A percentile compares a stretch with the other conserved stretches of the same genome.
These are phyloP conservation scores for Fraxinus angustifolia DNA, from an alignment of 305 asterid genomes.

Conservation along the genomic window DNA sequence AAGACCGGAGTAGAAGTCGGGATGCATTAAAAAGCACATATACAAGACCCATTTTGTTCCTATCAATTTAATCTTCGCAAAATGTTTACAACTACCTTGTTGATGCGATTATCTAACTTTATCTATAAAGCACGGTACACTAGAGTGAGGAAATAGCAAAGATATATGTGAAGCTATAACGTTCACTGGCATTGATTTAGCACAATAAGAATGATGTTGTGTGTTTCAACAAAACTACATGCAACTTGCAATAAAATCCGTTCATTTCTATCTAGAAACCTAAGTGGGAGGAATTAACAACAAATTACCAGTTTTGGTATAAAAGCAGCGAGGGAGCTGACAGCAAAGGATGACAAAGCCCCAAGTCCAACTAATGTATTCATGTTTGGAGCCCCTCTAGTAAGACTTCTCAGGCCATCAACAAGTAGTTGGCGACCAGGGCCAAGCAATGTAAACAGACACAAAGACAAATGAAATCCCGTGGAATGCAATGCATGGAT, in stretches of 20 bases:
- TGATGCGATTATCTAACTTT: not conserved
- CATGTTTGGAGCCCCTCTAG: constrained; percentile 93
- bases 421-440: constrained; percentile 87
- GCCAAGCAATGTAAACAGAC: constrained; percentile 79
- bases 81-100: not conserved
- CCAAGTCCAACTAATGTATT: constrained; percentile 99
- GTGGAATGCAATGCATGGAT: constrained; percentile 91
- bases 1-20: not conserved
- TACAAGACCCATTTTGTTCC: constrained; percentile 2
- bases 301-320: constrained; percentile 81
- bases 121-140: not conserved
- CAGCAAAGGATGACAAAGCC: constrained; percentile 94
- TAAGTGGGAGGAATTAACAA: constrained; percentile 15
- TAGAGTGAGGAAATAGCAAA: not conserved
- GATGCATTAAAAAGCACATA: not conserved
- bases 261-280: constrained; percentile 2
- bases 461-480: constrained; percentile 82
- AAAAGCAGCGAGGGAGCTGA: constrained; percentile 87
- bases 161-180: not conserved
- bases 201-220: not conserved
- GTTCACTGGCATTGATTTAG: not conserved
- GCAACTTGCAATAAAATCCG: constrained; percentile 7
- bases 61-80: not conserved
- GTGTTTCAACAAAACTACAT: constrained; percentile 3
- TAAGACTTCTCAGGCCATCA: constrained; percentile 87